Evolutionary conservation across 331 rosid genomes (phyloP).

Genomic region (Cydonia oblonga): DNA sequence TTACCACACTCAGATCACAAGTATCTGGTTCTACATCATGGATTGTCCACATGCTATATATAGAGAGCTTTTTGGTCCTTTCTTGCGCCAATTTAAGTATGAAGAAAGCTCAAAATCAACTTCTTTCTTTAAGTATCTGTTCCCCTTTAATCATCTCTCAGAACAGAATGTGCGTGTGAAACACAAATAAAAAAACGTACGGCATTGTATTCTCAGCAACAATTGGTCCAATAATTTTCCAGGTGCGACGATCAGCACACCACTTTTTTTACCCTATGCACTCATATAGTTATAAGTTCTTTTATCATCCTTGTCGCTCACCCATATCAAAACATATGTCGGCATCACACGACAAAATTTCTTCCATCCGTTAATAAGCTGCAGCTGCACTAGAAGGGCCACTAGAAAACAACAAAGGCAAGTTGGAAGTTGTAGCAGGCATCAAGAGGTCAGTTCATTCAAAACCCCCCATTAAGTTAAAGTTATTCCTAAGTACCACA

Average conservation of each 20-base stretch:
- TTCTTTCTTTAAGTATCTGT: conserved; percentile 8
- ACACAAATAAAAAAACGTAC: not conserved
- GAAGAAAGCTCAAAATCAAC: conserved; percentile 1
- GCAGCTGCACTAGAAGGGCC: conserved; percentile 4
- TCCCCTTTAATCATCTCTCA: conserved; percentile 9
- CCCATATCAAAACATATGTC: not conserved
- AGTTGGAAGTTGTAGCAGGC: conserved; percentile 14
- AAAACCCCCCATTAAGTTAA: conserved; percentile 14
- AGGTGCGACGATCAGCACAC: not conserved
- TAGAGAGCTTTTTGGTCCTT: not conserved
- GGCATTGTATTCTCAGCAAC: not conserved
- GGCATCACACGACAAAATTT: not conserved
- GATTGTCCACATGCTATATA: conserved; percentile 14
- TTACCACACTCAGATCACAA: too few relatives aligned
- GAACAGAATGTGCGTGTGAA: conserved; percentile 19
- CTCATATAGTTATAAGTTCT: not conserved
- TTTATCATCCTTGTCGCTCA: not conserved
- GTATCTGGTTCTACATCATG: conserved; percentile 43
- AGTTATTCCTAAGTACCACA: conserved; percentile 13
- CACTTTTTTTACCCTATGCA: not conserved
- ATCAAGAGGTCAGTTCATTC: conserved; percentile 21
- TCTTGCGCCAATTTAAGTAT: conserved; percentile 1
- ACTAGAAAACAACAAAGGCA: not conserved
- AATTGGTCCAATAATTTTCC: not conserved
- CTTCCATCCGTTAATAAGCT: not conserved